Conservation (phyloP, 2,329 filamentous ascomycete species). For the Fusarium nematophilum region DNA sequence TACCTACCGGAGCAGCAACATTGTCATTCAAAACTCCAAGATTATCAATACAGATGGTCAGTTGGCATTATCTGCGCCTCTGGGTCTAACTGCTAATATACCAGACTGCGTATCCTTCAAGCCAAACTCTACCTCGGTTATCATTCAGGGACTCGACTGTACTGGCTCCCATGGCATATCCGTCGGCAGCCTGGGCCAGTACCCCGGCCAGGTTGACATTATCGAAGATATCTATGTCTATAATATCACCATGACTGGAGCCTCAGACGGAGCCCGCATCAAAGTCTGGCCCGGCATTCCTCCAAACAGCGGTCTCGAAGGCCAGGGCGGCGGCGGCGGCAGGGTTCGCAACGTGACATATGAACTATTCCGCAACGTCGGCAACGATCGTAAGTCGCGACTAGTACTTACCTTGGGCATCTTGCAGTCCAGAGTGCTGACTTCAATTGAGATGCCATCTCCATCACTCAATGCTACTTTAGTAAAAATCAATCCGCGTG, state of each 20-base stretch:
- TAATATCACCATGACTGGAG: constrained; percentile 68
- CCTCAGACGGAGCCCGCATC: constrained; percentile 73
- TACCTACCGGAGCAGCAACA: constrained; percentile 69
- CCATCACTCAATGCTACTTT: constrained; percentile 39
- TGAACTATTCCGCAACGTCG: constrained; percentile 66
- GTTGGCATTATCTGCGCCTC: too few species aligned
- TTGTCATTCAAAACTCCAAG: constrained; percentile 76
- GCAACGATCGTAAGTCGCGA: too few species aligned
- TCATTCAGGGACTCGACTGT: constrained; percentile 74
- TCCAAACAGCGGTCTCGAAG: constrained; percentile 6
- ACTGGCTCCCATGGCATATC: constrained; percentile 77
- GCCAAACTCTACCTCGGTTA: constrained; percentile 74
- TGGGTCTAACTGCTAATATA: too few species aligned
- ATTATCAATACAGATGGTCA: constrained; percentile 44
- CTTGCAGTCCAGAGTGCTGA: too few species aligned
- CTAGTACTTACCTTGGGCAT: too few species aligned
- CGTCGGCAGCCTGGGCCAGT: constrained; percentile 77
- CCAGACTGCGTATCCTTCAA: constrained; percentile 82
- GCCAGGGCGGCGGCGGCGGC: constrained; percentile 58
- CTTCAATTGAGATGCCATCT: constrained; percentile 31
- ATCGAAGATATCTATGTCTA: constrained; percentile 74
- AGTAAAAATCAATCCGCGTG: background rate
- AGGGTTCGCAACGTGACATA: constrained; percentile 74
- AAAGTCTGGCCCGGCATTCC: constrained; percentile 76
- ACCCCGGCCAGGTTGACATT: constrained; percentile 69